Conservation (phyloP, 805 yeast species). For the Pichia manshurica region DNA sequence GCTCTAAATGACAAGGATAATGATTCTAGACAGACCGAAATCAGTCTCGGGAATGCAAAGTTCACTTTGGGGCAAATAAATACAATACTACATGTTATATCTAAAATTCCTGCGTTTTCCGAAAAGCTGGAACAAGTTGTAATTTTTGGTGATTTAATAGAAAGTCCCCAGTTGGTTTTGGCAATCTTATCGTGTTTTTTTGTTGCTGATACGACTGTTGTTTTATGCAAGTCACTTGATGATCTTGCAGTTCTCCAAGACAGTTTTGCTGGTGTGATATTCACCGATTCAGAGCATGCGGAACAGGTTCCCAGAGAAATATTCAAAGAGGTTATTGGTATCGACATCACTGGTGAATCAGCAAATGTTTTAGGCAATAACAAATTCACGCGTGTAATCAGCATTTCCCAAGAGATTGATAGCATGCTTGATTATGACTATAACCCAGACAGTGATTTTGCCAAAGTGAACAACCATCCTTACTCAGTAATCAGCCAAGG, state of each 20-base stretch:
- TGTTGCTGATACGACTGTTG: slow-evolving; percentile 33
- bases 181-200: slow-evolving; percentile 28
- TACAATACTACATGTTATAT: slow-evolving; percentile 30
- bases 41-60: slow-evolving; percentile 1
- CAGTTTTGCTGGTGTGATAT: background rate
- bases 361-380: too few relatives aligned
- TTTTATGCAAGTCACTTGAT: slow-evolving; percentile 27
- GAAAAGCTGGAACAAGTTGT: slow-evolving; percentile 24
- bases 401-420: background rate
- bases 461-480: slow-evolving; percentile 24
- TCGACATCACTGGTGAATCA: background rate
- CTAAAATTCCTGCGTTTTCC: slow-evolving; percentile 12
- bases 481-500: slow-evolving; percentile 21
- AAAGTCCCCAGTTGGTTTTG: slow-evolving; percentile 18
- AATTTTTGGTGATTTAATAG: slow-evolving; percentile 18
- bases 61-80: slow-evolving; percentile 19
- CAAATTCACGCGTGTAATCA: too few relatives aligned
- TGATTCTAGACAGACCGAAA: background rate
- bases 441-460: slow-evolving; percentile 22
- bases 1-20: slow-evolving; percentile 26
- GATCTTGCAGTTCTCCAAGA: background rate
- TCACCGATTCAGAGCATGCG: background rate
- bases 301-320: background rate
- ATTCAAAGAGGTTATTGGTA: background rate
- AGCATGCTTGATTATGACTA: slow-evolving; percentile 12